Conservation (phyloP, 768 basidiomycete species). For the Tulasnella calospora region DNA sequence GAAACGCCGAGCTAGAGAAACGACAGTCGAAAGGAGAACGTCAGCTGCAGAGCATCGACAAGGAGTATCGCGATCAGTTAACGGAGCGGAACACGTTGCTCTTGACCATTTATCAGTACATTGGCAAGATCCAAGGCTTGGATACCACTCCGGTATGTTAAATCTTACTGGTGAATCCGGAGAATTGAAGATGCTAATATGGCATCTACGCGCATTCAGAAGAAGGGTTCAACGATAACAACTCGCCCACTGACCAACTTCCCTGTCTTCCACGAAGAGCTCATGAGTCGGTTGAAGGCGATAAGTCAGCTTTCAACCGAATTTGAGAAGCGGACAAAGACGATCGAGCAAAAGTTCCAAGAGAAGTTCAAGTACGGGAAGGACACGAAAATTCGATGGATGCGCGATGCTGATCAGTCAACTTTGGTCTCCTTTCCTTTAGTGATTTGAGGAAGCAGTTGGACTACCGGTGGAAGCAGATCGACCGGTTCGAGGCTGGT, state of each 20-base stretch:
- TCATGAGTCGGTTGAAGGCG: slow-evolving; percentile 78
- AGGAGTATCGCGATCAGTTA: slow-evolving; percentile 82
- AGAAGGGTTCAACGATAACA: slow-evolving; percentile 45
- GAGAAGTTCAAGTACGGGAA: slow-evolving; percentile 57
- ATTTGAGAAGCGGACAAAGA: slow-evolving; percentile 81
- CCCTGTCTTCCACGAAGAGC: slow-evolving; percentile 87
- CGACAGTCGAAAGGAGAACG: slow-evolving; percentile 79
- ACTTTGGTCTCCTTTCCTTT: not conserved
- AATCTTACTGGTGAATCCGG: not conserved
- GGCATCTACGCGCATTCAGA: slow-evolving; percentile 32
- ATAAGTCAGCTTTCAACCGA: slow-evolving; percentile 78
- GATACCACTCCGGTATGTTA: slow-evolving; percentile 75
- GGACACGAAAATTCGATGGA: not conserved
- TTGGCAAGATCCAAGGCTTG: slow-evolving; percentile 88
- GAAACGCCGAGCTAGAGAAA: slow-evolving; percentile 70
- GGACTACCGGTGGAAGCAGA: slow-evolving; percentile 81
- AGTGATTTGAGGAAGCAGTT: slow-evolving; percentile 78
- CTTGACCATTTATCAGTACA: slow-evolving; percentile 88
- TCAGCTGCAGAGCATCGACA: slow-evolving; percentile 62
- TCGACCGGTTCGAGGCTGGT: slow-evolving; percentile 86
- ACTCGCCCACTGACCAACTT: slow-evolving; percentile 95
- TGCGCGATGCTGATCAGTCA: slow-evolving; percentile 7
- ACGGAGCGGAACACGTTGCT: slow-evolving; percentile 90
- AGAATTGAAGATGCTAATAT: not conserved
- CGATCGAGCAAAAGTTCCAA: slow-evolving; percentile 63